Conservation (phyloP, 495 filamentous ascomycete genomes). For the Haplographium delicatum region DNA sequence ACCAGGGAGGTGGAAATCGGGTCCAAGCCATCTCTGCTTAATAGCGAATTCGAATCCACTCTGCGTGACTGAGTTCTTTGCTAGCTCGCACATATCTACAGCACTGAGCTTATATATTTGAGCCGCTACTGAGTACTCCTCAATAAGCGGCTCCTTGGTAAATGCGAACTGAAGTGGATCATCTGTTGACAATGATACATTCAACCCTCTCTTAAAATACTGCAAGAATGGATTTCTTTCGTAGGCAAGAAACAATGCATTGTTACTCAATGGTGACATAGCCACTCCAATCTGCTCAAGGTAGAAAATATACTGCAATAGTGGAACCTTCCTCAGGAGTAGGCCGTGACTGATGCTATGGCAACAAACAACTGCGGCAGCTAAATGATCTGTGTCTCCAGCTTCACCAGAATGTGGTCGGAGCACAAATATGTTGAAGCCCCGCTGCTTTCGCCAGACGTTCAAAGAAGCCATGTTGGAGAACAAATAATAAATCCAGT, state of each 20-base stretch:
- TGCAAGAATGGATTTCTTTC: conserved; percentile 93
- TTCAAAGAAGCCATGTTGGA: conserved; percentile 93
- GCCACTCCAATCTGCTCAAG: conserved; percentile 97
- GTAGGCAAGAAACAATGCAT: conserved; percentile 93
- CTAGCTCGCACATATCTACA: conserved; percentile 98
- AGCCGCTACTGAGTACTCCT: conserved; percentile 95
- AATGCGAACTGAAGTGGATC: conserved; percentile 98
- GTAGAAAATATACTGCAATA: conserved; percentile 96
- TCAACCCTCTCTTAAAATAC: conserved; percentile 91
- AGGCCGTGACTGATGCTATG: conserved; percentile 98
- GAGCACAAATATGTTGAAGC: conserved; percentile 93
- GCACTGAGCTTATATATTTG: conserved; percentile 98
- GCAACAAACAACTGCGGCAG: conserved; percentile 85
- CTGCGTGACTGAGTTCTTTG: conserved; percentile 90
- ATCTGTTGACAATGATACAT: conserved; percentile 94
- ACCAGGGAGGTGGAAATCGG: conserved; percentile 66
- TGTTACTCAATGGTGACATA: conserved; percentile 98
- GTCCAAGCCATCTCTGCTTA: conserved; percentile 87
- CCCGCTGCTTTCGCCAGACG: conserved; percentile 79
- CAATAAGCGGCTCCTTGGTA: conserved; percentile 95
- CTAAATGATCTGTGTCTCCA: conserved; percentile 92
- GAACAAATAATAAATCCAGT: conserved; percentile 98
- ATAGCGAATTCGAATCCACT: conserved; percentile 87
- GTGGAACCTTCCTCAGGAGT: conserved; percentile 84
- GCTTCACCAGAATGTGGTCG: conserved; percentile 96